Percentiles rank a stretch among this genome's conserved stretches.
Evolutionary conservation across 495 filamentous ascomycete species (phyloP).

Genomic region (Diplogelasinospora grovesii): DNA sequence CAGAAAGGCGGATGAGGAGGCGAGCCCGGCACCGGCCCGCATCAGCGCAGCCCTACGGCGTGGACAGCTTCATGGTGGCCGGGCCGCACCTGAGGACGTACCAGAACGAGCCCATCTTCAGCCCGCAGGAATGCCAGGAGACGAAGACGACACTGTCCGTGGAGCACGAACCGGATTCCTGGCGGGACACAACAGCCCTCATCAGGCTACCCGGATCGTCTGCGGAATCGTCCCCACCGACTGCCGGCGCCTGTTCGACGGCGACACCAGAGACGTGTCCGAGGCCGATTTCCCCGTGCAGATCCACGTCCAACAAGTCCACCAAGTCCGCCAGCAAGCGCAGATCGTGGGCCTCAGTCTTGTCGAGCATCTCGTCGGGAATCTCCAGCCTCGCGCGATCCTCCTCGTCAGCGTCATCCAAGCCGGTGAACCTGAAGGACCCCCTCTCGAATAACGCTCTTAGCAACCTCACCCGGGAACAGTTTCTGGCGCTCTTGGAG

Average conservation of each 20-base stretch:
- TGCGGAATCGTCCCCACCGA: slow-evolving; percentile 15
- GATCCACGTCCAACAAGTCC: slow-evolving; percentile 20
- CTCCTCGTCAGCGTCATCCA: slow-evolving; percentile 26
- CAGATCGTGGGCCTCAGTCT: slow-evolving; percentile 27
- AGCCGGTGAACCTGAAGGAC: slow-evolving; percentile 16
- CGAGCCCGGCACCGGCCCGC: slow-evolving; percentile 7
- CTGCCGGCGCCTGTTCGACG: slow-evolving; percentile 12
- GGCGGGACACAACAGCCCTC: too few species aligned
- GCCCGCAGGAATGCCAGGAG: too few species aligned
- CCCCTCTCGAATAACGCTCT: slow-evolving; percentile 18
- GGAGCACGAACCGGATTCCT: too few species aligned
- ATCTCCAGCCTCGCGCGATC: slow-evolving; percentile 28
- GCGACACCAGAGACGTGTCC: slow-evolving; percentile 15
- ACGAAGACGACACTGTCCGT: too few species aligned
- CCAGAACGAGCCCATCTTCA: too few species aligned
- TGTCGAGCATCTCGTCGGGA: slow-evolving; percentile 29
- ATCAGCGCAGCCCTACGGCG: background rate
- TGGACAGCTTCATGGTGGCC: too few species aligned
- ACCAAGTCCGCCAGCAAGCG: slow-evolving; percentile 25
- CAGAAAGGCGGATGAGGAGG: slow-evolving; percentile 19
- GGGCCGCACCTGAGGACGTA: too few species aligned
- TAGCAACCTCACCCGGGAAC: slow-evolving; percentile 27
- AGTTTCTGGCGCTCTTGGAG: slow-evolving; percentile 22
- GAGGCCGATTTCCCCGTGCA: slow-evolving; percentile 20
- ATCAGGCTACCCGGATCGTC: too few species aligned